phyloP scores from a whole-genome alignment of 2,329 filamentous ascomycete genomes.

The Westerdykella sp. region DNA sequence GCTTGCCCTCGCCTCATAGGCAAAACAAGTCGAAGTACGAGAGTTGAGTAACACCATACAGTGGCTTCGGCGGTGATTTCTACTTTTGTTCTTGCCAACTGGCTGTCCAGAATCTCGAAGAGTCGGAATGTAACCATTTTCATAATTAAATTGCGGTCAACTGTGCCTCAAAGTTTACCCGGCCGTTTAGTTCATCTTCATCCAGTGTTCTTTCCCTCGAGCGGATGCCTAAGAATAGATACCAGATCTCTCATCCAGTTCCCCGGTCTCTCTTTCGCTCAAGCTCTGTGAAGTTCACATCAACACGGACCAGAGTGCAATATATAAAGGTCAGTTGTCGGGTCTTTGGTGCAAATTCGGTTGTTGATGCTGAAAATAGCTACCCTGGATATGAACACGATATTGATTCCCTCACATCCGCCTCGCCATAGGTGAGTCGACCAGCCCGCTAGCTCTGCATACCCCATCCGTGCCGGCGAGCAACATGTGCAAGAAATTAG shows the following conservation, averaged over 20 bases:
- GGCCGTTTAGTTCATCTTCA: constrained; percentile 4
- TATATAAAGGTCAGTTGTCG: constrained; percentile 7
- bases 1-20: constrained; percentile 1
- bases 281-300: neutral
- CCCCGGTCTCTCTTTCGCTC: constrained; percentile 5
- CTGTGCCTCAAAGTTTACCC: neutral
- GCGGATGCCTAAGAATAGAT: constrained; percentile 9
- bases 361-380: constrained; percentile 13
- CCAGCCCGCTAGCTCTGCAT: constrained; percentile 1
- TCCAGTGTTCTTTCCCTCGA: constrained; percentile 3
- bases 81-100: constrained; percentile 3
- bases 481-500: constrained; percentile 5
- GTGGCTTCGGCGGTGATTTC: neutral
- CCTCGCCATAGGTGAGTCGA: constrained; percentile 4
- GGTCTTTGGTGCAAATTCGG: constrained; percentile 7
- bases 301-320: constrained; percentile 4
- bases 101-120: constrained; percentile 3
- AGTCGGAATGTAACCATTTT: constrained; percentile 7
- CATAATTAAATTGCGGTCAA: constrained; percentile 3
- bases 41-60: neutral
- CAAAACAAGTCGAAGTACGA: neutral
- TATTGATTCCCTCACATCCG: constrained; percentile 7
- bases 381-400: constrained; percentile 9
- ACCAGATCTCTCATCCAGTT: constrained; percentile 2
- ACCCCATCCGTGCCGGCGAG: constrained; percentile 1